Evolutionary conservation across 2,329 filamentous ascomycete species (phyloP).

Genomic region (Westerdykella ornata): DNA sequence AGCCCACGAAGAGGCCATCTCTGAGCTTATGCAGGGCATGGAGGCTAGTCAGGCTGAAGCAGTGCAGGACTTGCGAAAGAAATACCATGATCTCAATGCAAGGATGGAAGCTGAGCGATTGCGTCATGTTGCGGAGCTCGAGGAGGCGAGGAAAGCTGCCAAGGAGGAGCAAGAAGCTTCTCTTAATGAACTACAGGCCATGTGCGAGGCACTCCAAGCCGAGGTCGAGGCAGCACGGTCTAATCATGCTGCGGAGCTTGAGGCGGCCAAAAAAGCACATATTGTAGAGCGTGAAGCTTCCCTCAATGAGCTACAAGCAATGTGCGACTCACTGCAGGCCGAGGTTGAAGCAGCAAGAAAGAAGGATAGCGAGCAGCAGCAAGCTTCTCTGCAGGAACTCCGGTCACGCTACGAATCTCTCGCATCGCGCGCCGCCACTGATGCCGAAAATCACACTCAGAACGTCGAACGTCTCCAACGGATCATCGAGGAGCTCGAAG

Average conservation of each 20-base stretch:
- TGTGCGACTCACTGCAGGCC: not conserved
- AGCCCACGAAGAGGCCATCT: constrained; percentile 33
- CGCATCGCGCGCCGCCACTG: constrained; percentile 7
- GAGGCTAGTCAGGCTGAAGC: constrained; percentile 29
- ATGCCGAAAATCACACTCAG: constrained; percentile 7
- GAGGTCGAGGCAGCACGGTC: not conserved
- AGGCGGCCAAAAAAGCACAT: constrained; percentile 1
- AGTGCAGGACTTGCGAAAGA: constrained; percentile 29
- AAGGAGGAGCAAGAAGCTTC: constrained; percentile 1
- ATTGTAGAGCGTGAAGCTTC: not conserved
- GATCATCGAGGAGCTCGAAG: constrained; percentile 9
- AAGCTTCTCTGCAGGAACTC: constrained; percentile 12
- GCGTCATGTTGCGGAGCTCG: constrained; percentile 17
- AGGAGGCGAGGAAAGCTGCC: constrained; percentile 2
- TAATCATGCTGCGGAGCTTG: not conserved
- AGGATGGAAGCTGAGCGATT: constrained; percentile 16
- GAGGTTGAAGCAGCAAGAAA: constrained; percentile 12
- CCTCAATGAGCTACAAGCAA: constrained; percentile 1
- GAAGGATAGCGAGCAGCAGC: constrained; percentile 11
- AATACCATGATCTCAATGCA: constrained; percentile 23
- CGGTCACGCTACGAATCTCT: constrained; percentile 15
- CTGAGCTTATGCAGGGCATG: constrained; percentile 31
- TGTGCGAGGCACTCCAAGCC: not conserved
- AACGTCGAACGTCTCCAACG: constrained; percentile 11
- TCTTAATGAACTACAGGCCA: constrained; percentile 1